Evolutionary conservation across 495 filamentous ascomycete genomes (phyloP).

Genomic region (Glarea lozoyensis): DNA sequence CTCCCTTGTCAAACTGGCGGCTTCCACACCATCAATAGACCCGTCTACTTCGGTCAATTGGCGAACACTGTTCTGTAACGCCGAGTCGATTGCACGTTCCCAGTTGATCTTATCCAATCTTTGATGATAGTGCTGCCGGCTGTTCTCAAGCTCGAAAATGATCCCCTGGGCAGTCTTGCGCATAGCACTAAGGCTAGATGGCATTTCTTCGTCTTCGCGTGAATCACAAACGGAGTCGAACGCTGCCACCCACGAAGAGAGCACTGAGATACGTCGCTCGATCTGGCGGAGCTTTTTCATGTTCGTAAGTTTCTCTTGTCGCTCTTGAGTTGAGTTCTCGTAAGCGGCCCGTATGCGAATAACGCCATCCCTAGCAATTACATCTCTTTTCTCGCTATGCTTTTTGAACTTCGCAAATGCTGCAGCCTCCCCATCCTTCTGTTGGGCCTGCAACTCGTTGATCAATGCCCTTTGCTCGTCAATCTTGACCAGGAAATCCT

Average conservation of each 20-base stretch:
- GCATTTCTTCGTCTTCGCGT: conserved; percentile 59
- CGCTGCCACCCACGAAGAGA: conserved; percentile 86
- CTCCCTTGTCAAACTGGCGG: conserved; percentile 65
- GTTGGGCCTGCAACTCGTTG: conserved; percentile 85
- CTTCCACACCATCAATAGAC: conserved; percentile 56
- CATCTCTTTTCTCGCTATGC: conserved; percentile 73
- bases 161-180: conserved; percentile 84
- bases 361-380: conserved; percentile 72
- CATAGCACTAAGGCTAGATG: conserved; percentile 59
- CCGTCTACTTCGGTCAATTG: conserved; percentile 70
- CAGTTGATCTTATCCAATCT: conserved; percentile 69
- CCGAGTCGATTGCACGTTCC: conserved; percentile 78
- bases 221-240: conserved; percentile 77
- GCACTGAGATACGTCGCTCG: conserved; percentile 70
- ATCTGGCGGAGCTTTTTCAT: conserved; percentile 81
- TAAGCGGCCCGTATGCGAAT: conserved; percentile 72
- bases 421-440: conserved; percentile 78
- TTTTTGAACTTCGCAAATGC: conserved; percentile 88
- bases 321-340: conserved; percentile 69
- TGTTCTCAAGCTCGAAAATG: conserved; percentile 76
- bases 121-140: conserved; percentile 83
- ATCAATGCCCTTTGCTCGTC: conserved; percentile 91
- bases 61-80: conserved; percentile 73
- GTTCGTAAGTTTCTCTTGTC: conserved; percentile 65
- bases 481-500: conserved; percentile 96